phyloP scores from a whole-genome alignment of 495 filamentous ascomycete species.

The Poronia punctata region DNA sequence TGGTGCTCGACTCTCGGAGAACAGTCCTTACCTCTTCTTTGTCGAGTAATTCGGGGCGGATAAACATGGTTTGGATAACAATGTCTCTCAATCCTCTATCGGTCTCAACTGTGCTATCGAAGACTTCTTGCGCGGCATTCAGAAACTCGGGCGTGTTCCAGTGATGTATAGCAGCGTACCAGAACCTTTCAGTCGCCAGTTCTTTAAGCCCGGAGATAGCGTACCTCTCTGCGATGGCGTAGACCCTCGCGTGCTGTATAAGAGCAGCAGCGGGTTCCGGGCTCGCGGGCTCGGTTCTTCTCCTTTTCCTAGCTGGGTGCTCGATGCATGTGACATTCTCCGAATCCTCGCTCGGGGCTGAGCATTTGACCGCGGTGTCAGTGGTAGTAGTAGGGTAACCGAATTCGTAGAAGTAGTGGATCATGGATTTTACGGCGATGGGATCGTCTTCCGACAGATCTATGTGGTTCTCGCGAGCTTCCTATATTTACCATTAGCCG shows the following conservation, averaged over 20 bases:
- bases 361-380: too few species aligned
- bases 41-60: constrained; percentile 7
- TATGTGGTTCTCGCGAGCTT: too few species aligned
- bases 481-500: too few species aligned
- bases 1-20: not conserved
- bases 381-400: constrained; percentile 11
- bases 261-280: not conserved
- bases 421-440: constrained; percentile 8
- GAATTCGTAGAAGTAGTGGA: constrained; percentile 17
- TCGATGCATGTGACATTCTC: too few species aligned
- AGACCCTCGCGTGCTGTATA: constrained; percentile 15
- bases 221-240: constrained; percentile 26
- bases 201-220: constrained; percentile 33
- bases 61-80: constrained; percentile 1
- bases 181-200: constrained; percentile 34
- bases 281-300: not conserved
- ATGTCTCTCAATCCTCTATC: constrained; percentile 35
- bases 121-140: constrained; percentile 33
- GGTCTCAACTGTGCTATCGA: constrained; percentile 30
- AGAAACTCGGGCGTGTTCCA: constrained; percentile 29
- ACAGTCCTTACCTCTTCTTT: not conserved
- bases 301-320: too few species aligned
- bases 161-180: constrained; percentile 18
- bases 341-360: too few species aligned
- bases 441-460: constrained; percentile 6